Evolutionary conservation across 148 eudicot species (phyloP).

Genomic region (Mesembryanthemum crystallinum): DNA sequence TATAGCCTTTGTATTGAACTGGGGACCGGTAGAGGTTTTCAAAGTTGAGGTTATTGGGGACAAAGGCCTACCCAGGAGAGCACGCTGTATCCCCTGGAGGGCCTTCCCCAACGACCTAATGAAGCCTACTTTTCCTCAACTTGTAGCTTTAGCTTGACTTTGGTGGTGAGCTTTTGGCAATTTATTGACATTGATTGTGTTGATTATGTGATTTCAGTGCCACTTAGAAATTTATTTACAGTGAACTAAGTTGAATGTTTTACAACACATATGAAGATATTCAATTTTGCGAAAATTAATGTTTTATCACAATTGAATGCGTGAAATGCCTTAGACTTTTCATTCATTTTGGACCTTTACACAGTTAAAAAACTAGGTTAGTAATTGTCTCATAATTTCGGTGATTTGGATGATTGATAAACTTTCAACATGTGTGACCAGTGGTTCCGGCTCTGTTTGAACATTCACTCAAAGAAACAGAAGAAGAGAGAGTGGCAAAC

Average conservation of each 20-base stretch:
- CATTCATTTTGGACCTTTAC: not conserved
- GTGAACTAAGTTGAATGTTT: not conserved
- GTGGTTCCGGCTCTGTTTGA: slow-evolving; percentile 92
- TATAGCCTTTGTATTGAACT: no score
- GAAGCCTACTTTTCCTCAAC: no score
- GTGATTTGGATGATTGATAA: slow-evolving; percentile 3
- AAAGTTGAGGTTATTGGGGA: no score
- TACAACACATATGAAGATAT: not conserved
- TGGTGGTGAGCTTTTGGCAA: not conserved
- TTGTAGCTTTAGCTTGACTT: no score
- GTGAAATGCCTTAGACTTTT: not conserved
- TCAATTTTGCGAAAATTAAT: not conserved
- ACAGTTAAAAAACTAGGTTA: not conserved
- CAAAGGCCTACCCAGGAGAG: no score
- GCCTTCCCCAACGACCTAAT: no score
- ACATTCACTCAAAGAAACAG: slow-evolving; percentile 72
- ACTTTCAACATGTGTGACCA: slow-evolving; percentile 26
- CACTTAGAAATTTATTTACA: not conserved
- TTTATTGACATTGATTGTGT: not conserved
- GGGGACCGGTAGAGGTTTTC: no score
- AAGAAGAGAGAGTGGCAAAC: slow-evolving; percentile 69
- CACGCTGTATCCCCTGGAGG: no score
- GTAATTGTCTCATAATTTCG: slow-evolving; percentile 1
- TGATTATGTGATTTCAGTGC: not conserved
- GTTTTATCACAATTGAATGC: not conserved